Base-by-base conservation (phyloP, 345 rosid species). In the Fremontodendron californicum region DNA sequence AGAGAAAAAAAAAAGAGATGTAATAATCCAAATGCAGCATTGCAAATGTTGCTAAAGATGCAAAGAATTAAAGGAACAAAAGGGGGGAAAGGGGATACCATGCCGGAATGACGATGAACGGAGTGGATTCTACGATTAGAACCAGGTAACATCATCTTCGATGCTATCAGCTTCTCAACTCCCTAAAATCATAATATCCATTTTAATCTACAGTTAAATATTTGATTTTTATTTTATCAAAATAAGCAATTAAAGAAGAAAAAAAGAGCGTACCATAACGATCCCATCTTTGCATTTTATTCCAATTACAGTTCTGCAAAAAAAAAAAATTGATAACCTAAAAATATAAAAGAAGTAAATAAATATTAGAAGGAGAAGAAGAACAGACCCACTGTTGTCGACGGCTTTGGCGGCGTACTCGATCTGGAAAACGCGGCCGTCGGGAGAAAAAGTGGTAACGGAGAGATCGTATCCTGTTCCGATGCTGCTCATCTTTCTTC, bases 381-480 rank as follows among this genome's bases (percentile, higher is more conserved):
- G 58, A 42, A 58, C 77, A 11, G 74, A 96, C 99, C 99, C 99
- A 86, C 98, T 96, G 90, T 96, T 96, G 43, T 96, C 99, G 75
- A 94, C 99, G 76, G 98, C 99, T 85, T 96, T 96, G 58, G 98
- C 97, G 64, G 99, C 99, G 88, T 96, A 96, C 63, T 96, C 99
- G 94, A 96, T 96, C 96, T 96, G 99, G 77, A 93, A 96, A 52
- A 96, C 99, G 64, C 99, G 98, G 77, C 99, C 99, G 78, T 96
- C 99, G 61, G 99, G 99, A 45, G 98, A 96, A 87, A 96, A 96
- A 54, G 99, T 94, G n/a, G 99, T 96, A 69, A 96, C 98, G 0
- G 97, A 96, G 23, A 96, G 97, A 91, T 96, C 99, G 87, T 96
- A 96, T 12, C 99, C 98, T 0, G 99, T 96, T 45, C 99, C 98